A percentile compares a stretch with the other conserved stretches of the same genome.
Conservation (phyloP, 1,284 basidiomycete genomes). For the Apiotrichum akiyoshidainum region DNA sequence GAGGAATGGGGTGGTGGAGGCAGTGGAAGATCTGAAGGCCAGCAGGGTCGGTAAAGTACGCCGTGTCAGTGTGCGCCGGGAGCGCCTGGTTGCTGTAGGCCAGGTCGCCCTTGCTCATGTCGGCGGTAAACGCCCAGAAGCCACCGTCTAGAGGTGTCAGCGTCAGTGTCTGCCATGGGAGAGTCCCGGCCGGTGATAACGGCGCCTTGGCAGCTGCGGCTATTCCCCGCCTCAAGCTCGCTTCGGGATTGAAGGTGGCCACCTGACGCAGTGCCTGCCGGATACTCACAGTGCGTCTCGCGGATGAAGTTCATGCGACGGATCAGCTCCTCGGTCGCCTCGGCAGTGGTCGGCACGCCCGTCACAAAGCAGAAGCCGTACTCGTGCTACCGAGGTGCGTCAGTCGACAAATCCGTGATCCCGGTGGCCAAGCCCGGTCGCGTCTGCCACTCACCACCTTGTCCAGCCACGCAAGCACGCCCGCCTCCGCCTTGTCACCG, state of each 20-base stretch:
- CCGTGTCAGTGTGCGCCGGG: constrained; percentile 90
- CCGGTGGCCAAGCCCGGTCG: background rate
- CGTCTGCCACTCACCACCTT: constrained; percentile 63
- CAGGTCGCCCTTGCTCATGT: constrained; percentile 85
- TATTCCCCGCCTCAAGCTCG: no score
- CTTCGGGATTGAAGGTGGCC: no score
- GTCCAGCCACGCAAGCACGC: constrained; percentile 74
- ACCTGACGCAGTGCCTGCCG: no score
- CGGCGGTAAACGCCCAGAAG: constrained; percentile 96
- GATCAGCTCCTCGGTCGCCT: constrained; percentile 77
- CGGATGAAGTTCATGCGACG: constrained; percentile 81
- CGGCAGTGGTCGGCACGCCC: constrained; percentile 73
- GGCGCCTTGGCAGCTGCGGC: no score
- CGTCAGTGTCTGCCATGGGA: background rate
- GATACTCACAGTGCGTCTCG: constrained; percentile 75
- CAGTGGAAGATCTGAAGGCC: constrained; percentile 95
- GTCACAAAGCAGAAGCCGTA: constrained; percentile 88
- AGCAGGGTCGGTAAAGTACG: constrained; percentile 89
- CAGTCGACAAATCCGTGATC: background rate
- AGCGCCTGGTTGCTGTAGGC: constrained; percentile 82
- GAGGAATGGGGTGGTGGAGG: constrained; percentile 66
- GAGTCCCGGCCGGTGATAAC: no score
- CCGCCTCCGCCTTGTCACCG: constrained; percentile 54
- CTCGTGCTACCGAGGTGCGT: constrained; percentile 57
- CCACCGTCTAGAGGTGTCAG: constrained; percentile 63